Evolutionary conservation across 805 yeast genomes (phyloP).

Genomic region (Pichia kluyveri): DNA sequence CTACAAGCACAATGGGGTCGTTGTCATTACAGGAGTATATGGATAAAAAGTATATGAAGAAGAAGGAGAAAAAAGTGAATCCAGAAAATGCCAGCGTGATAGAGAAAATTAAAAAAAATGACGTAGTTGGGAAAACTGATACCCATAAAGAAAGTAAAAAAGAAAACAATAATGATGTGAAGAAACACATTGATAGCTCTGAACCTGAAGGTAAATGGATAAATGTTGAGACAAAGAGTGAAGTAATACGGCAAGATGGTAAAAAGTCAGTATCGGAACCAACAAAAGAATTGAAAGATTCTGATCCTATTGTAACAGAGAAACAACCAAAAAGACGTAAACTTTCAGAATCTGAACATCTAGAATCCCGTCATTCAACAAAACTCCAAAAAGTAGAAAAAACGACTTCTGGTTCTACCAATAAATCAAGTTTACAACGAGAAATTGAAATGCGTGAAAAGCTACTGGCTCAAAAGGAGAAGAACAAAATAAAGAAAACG

Average conservation of each 20-base stretch:
- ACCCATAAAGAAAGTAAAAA: no score
- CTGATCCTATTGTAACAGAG: no score
- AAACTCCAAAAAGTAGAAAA: slow-evolving; percentile 19
- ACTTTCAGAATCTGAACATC: not conserved
- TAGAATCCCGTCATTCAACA: not conserved
- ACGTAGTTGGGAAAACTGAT: not conserved
- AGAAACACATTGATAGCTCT: not conserved
- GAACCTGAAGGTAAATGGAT: not conserved
- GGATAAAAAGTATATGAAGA: not conserved
- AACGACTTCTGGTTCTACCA: slow-evolving; percentile 17
- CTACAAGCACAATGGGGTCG: not conserved
- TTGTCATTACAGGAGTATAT: not conserved
- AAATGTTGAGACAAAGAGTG: not conserved
- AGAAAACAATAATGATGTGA: not conserved
- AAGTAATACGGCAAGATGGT: not conserved
- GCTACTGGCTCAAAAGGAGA: slow-evolving; percentile 18
- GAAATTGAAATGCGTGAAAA: slow-evolving; percentile 27
- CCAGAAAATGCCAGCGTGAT: no score
- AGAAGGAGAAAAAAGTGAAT: not conserved
- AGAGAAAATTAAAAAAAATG: not conserved
- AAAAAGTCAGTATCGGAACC: slow-evolving; percentile 1
- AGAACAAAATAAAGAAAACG: slow-evolving; percentile 22
- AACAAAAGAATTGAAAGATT: no score
- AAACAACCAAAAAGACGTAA: not conserved
- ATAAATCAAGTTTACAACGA: slow-evolving; percentile 29